Evolutionary conservation across 257 asterid genomes (phyloP).

Genomic region (Solanum tarijense): DNA sequence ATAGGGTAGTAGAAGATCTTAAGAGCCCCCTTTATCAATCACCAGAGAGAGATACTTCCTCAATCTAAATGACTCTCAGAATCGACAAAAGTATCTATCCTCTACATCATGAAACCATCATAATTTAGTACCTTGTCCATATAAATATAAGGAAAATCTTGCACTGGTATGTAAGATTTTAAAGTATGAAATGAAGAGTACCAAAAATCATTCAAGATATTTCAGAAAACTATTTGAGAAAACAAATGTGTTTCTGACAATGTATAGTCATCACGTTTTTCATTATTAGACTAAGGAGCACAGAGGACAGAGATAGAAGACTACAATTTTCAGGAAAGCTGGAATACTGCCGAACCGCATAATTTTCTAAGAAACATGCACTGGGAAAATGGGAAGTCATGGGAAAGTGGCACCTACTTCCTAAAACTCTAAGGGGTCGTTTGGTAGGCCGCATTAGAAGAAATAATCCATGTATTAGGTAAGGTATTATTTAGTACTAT

Average conservation of each 20-base stretch:
- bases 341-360: background rate
- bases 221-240: background rate
- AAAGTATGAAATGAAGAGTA: background rate
- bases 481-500: no score
- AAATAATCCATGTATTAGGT: no score
- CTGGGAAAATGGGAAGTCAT: background rate
- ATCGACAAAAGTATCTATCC: background rate
- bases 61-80: background rate
- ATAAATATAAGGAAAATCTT: background rate
- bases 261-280: background rate
- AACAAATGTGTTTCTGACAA: background rate
- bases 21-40: background rate
- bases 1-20: background rate
- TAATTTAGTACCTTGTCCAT: background rate
- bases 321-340: background rate
- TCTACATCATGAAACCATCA: background rate
- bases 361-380: background rate
- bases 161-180: background rate
- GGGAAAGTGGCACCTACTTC: background rate
- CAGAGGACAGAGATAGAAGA: background rate
- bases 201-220: background rate
- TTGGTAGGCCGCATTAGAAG: background rate
- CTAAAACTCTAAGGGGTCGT: background rate
- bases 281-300: background rate
- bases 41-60: background rate